Base-by-base conservation (phyloP, 2,329 filamentous ascomycete genomes). In the Aspergillus sp. region DNA sequence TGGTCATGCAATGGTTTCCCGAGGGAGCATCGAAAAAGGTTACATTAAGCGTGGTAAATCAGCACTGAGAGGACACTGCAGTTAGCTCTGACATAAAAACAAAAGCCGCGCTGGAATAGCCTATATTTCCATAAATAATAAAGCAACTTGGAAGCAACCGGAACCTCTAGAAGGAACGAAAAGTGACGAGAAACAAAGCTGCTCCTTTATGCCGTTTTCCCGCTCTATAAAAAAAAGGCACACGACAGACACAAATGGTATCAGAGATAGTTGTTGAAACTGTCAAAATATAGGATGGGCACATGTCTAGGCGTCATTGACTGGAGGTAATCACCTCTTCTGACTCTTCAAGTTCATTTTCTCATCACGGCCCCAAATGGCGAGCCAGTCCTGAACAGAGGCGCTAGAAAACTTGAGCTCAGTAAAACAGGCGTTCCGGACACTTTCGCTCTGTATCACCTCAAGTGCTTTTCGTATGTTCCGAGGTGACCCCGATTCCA, bases 301-400 rank as follows among this genome's bases (percentile, higher is more conserved):
- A 37, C 12, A 37, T 12, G 33, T 15, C 19, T 24, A 24, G 24
- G 14, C 43, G 6, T 6, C n/a, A 14, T 27, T 2, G 12, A 27
- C n/a, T 11, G 15, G 27, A 19, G 6, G 17, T 9, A 19, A n/a
- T 17, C 12, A 41, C 39, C 47, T 19, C 49, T 58, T 41, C 27
- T 45, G 37, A 23, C 58, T 63, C 41, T 59, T 63, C n/a, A 61
- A 19, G 31, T 66, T 62, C 57, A 67, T 59, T 17, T 64, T 66
- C 41, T 67, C 64, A 3, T 64, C 59, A 21, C 62, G 53, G 11
- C 57, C 66, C 73, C 62, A 71, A 62, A 58, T 68, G 55, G 46
- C 68, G 65, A 55, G 65, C 60, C 62, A 66, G 12, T 64, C 61
- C 44, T 64, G 47, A 7, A 66, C 51, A 4, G 60, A 56, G 3